Percentiles rank a stretch among this genome's conserved stretches.
phyloP scores from a whole-genome alignment of 2,329 filamentous ascomycete species.

The Capronia americana region DNA sequence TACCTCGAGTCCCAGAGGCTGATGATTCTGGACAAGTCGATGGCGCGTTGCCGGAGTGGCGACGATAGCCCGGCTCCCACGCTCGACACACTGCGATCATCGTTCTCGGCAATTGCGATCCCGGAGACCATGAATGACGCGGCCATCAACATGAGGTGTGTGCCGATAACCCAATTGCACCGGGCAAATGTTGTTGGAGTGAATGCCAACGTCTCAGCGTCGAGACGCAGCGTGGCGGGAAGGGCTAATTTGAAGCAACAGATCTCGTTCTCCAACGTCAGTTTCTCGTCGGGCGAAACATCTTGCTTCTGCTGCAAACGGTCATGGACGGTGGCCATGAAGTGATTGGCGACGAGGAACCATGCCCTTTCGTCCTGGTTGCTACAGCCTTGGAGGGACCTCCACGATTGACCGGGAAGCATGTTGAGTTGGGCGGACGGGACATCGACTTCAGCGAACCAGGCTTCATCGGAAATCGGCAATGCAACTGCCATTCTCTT shows the following conservation, averaged over 20 bases:
- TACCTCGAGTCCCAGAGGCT: slow-evolving; percentile 34
- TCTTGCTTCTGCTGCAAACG: slow-evolving; percentile 32
- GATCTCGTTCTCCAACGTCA: slow-evolving; percentile 34
- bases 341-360: slow-evolving; percentile 32
- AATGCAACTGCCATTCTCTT: slow-evolving; percentile 31
- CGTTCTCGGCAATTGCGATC: slow-evolving; percentile 22
- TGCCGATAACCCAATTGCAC: slow-evolving; percentile 35
- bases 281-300: slow-evolving; percentile 27
- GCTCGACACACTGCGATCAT: slow-evolving; percentile 30
- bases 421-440: slow-evolving; percentile 27
- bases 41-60: slow-evolving; percentile 29
- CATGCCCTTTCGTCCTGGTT: slow-evolving; percentile 36
- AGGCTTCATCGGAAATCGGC: slow-evolving; percentile 33
- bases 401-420: slow-evolving; percentile 31
- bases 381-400: slow-evolving; percentile 19
- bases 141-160: slow-evolving; percentile 35
- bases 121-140: slow-evolving; percentile 32
- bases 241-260: slow-evolving; percentile 33
- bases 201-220: slow-evolving; percentile 25
- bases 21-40: slow-evolving; percentile 33
- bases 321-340: slow-evolving; percentile 32
- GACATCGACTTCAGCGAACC: slow-evolving; percentile 28
- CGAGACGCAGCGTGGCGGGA: slow-evolving; percentile 29
- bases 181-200: slow-evolving; percentile 26
- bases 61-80: slow-evolving; percentile 11